phyloP scores from a whole-genome alignment of 495 filamentous ascomycete genomes.

The Thermothielavioides terrestris region DNA sequence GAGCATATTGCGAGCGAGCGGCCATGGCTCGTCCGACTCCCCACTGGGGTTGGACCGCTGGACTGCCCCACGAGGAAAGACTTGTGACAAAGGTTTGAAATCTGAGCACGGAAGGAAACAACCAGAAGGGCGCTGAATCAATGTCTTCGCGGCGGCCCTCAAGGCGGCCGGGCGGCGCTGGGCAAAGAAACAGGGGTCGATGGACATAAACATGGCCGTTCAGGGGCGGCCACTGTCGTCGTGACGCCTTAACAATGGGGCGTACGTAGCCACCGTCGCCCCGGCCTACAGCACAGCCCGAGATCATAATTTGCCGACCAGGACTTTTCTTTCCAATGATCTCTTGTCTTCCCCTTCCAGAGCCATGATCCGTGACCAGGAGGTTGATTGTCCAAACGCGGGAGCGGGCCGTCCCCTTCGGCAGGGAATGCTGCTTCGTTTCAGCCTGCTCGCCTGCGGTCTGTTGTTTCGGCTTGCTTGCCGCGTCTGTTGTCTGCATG shows the following conservation, averaged over 20 bases:
- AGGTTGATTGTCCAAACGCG: constrained; percentile 5
- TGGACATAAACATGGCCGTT: constrained; percentile 9
- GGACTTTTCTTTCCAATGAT: background rate
- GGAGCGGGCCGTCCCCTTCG: constrained; percentile 24
- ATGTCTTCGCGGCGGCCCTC: constrained; percentile 9
- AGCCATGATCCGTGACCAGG: too few relatives aligned
- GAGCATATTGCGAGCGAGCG: too few relatives aligned
- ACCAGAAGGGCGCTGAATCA: constrained; percentile 13
- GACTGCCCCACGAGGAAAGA: background rate
- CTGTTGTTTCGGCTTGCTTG: background rate
- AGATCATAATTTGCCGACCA: background rate
- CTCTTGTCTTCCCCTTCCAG: too few relatives aligned
- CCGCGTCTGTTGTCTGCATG: background rate
- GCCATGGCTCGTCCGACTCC: too few relatives aligned
- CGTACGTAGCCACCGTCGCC: constrained; percentile 9
- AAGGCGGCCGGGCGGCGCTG: constrained; percentile 10
- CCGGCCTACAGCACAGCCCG: background rate
- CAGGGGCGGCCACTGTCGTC: constrained; percentile 6
- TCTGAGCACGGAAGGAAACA: constrained; percentile 6
- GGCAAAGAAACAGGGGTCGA: background rate
- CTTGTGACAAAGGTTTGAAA: constrained; percentile 18
- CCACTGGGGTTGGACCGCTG: background rate
- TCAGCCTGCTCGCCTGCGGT: background rate
- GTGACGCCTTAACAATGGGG: constrained; percentile 5
- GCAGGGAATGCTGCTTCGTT: background rate